Evolutionary conservation across 1,284 basidiomycete species (phyloP).

Genomic region (Termitomyces sp.): DNA sequence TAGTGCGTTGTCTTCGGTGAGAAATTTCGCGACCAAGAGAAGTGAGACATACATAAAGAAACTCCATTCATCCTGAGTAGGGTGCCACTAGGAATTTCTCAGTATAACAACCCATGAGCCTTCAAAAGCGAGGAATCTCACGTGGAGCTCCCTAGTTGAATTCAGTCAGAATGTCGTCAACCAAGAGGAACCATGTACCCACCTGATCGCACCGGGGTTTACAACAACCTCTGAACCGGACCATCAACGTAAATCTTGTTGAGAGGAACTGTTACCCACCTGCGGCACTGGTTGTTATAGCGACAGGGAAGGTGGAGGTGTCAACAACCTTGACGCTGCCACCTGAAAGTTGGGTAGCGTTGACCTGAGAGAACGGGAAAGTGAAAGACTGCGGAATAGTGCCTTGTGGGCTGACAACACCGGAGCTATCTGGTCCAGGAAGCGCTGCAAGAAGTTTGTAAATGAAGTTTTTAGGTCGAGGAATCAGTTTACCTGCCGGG

Average conservation of each 20-base stretch:
- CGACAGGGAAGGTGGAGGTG: conserved; percentile 44
- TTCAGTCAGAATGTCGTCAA: conserved; percentile 1
- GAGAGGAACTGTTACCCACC: conserved; percentile 5
- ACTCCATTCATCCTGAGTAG: conserved; percentile 65
- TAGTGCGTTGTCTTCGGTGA: conserved; percentile 20
- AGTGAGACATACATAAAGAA: conserved; percentile 40
- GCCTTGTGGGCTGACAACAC: conserved; percentile 46
- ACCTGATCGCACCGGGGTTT: conserved; percentile 62
- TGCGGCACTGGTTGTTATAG: conserved; percentile 58
- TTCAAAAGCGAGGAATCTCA: conserved; percentile 17
- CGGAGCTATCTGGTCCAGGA: conserved; percentile 28
- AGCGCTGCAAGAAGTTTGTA: conserved; percentile 31
- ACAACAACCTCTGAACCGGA: conserved; percentile 50
- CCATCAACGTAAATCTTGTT: background rate
- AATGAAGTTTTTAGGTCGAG: conserved; percentile 1
- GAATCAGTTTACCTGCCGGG: conserved; percentile 40
- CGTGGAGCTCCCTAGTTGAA: conserved; percentile 36
- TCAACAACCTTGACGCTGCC: conserved; percentile 64
- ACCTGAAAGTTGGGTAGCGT: conserved; percentile 45
- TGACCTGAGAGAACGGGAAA: conserved; percentile 49
- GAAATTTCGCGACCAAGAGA: background rate
- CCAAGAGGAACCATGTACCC: conserved; percentile 18
- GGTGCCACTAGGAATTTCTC: conserved; percentile 54
- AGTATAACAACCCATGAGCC: background rate
- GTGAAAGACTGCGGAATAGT: conserved; percentile 46